Percentiles rank a stretch among this genome's conserved stretches.
Evolutionary conservation across 1,284 basidiomycete species (phyloP).

Genomic region (Fomitopsis palustris): DNA sequence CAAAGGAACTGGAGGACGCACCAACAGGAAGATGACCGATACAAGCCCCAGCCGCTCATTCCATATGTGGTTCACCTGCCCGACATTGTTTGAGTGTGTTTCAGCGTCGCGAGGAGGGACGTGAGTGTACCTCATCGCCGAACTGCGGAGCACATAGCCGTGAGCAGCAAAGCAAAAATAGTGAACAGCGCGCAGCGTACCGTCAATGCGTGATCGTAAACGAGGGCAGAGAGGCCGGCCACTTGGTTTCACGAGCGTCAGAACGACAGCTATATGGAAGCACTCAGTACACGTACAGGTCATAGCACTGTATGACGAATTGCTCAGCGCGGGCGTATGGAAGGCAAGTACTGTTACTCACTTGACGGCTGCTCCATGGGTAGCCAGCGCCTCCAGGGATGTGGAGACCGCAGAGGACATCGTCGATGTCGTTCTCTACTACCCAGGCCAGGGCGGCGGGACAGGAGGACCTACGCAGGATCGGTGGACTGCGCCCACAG

Average conservation of each 20-base stretch:
- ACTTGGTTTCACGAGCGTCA: slow-evolving; percentile 14
- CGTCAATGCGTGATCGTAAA: slow-evolving; percentile 29
- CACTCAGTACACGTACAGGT: slow-evolving; percentile 19
- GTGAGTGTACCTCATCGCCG: slow-evolving; percentile 24
- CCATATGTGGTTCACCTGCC: slow-evolving; percentile 27
- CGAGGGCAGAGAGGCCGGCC: slow-evolving; percentile 24
- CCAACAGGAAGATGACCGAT: slow-evolving; percentile 27
- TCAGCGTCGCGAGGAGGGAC: background rate
- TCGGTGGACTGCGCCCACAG: background rate
- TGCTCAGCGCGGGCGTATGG: background rate
- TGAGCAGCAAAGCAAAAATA: background rate
- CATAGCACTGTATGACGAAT: slow-evolving; percentile 19
- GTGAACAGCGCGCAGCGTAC: slow-evolving; percentile 12
- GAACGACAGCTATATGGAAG: background rate
- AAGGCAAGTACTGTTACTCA: slow-evolving; percentile 16
- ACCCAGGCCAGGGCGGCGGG: slow-evolving; percentile 11
- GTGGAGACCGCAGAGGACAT: slow-evolving; percentile 21
- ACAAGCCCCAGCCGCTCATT: slow-evolving; percentile 23
- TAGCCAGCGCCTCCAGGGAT: slow-evolving; percentile 20
- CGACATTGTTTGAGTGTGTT: background rate
- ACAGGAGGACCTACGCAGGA: background rate
- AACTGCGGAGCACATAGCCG: slow-evolving; percentile 15
- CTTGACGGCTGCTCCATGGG: slow-evolving; percentile 25
- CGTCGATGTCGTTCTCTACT: slow-evolving; percentile 18
- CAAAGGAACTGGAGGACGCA: slow-evolving; percentile 9